Evolutionary conservation across 2,329 filamentous ascomycete species (phyloP), one percentile per base, ranked within the genome.

Genomic region (Gnomoniopsis smithogilvyi): DNA sequence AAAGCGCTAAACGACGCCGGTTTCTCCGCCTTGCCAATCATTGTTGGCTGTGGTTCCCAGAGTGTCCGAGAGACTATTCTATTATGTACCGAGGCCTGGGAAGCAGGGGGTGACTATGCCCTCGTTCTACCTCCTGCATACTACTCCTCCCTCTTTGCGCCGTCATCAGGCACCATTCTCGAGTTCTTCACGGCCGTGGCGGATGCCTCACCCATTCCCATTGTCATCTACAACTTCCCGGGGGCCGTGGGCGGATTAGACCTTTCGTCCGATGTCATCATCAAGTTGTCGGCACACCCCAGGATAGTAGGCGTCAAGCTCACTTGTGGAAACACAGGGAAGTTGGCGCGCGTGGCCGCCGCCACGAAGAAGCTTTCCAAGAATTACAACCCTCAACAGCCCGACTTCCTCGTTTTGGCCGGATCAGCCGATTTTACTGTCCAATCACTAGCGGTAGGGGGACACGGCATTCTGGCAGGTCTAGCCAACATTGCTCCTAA

Each of bases 121-220:
- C 80, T 95, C 58, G 83, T 93, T 3, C 80, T 94, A 30, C 89
- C 90, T 12, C 90, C 90, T 3, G 85, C 84, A 53, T 94, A 93
- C 76, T 93, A 92, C 75, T 83, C 86, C 58, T 70, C 82, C 3
- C 77, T 91, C 22, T 87, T 91, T 69, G 83, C 80, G 26, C 80
- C 82, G 12, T 79, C 82, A 8, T 81, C 81, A 1, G 74, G 87
- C 52, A 85, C 86, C 17, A 77, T 92, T 56, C 70, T 84, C 51
- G 78, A 83, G 26, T 91, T 86, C 73, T 93, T 91, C 78, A 77
- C 74, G 38, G 78, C 82, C 38, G 86, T 89, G 19, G 87, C 87
- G 21, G 79, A 83, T 62, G 78, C 77, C 10, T 88, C 84, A 1
- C 85, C 85, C 2, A 80, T 89, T 36, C 86, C 86, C 1, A 75